Evolutionary conservation across 1,284 basidiomycete species (phyloP).

Genomic region (Marasmius fiardii): DNA sequence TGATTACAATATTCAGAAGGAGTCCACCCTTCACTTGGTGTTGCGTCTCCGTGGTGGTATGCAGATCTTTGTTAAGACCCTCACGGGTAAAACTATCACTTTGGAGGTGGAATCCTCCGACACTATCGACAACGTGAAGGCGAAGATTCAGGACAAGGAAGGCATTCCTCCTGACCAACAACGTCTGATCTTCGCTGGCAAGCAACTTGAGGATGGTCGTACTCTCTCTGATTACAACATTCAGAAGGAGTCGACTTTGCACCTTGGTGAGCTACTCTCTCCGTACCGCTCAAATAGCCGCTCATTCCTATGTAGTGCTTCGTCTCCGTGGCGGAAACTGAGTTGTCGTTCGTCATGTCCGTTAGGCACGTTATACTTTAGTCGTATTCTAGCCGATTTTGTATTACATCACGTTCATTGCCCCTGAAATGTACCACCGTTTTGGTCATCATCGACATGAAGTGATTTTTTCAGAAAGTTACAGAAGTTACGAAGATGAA

Average conservation of each 20-base stretch:
- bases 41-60: slow-evolving; percentile 88
- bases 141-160: slow-evolving; percentile 84
- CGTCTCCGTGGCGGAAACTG: slow-evolving; percentile 71
- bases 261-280: slow-evolving; percentile 42
- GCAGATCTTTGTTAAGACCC: slow-evolving; percentile 87
- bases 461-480: too few species aligned
- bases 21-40: slow-evolving; percentile 80
- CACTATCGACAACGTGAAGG: slow-evolving; percentile 87
- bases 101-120: slow-evolving; percentile 89
- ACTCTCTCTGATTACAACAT: slow-evolving; percentile 81
- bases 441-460: too few species aligned
- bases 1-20: slow-evolving; percentile 82
- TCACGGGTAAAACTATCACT: slow-evolving; percentile 96
- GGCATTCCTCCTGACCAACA: slow-evolving; percentile 80
- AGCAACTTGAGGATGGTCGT: slow-evolving; percentile 83
- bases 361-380: slow-evolving; percentile 25
- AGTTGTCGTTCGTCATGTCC: slow-evolving; percentile 14
- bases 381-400: background rate
- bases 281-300: slow-evolving; percentile 51
- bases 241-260: slow-evolving; percentile 68
- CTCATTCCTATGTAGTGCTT: slow-evolving; percentile 45
- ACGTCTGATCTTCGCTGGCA: slow-evolving; percentile 82
- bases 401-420: background rate
- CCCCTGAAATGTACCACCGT: too few species aligned
- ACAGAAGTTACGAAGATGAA: too few species aligned